These are phyloP conservation scores for Hysterangium stoloniferum DNA, from an alignment of 768 basidiomycete species.

Conservation along the genomic window DNA sequence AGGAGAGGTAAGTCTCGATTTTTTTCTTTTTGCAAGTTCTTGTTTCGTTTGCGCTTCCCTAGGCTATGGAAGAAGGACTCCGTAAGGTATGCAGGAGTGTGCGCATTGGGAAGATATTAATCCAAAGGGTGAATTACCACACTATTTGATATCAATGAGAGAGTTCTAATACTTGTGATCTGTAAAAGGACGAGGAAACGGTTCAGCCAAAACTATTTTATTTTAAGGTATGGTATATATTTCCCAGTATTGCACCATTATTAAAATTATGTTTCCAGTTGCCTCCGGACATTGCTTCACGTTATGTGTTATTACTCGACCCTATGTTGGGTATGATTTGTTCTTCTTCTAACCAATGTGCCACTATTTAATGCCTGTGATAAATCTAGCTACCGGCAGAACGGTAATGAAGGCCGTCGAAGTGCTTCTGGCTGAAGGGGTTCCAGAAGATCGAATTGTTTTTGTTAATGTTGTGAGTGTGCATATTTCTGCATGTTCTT, in stretches of 20 bases:
- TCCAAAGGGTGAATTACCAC: constrained; percentile 77
- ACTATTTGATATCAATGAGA: no score
- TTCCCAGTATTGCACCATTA: constrained; percentile 6
- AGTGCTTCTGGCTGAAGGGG: constrained; percentile 83
- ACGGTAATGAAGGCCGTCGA: constrained; percentile 98
- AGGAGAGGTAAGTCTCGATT: constrained; percentile 82
- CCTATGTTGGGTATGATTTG: constrained; percentile 82
- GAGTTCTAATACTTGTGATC: no score
- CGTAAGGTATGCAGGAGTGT: constrained; percentile 92
- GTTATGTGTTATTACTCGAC: constrained; percentile 92
- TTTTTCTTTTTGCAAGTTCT: no score
- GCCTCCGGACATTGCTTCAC: constrained; percentile 83
- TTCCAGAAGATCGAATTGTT: constrained; percentile 90
- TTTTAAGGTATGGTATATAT: constrained; percentile 47
- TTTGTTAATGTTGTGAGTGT: constrained; percentile 80
- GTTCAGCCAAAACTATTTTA: constrained; percentile 89
- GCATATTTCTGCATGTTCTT: no score
- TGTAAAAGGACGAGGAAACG: constrained; percentile 94
- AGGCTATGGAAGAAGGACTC: constrained; percentile 98
- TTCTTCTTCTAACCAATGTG: constrained; percentile 1
- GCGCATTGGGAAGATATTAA: constrained; percentile 95
- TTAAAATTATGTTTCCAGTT: constrained; percentile 41
- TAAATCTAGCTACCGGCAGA: constrained; percentile 74
- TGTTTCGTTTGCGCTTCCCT: no score
- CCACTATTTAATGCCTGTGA: no score